Evolutionary conservation across 2,329 filamentous ascomycete species (phyloP), one percentile per base, ranked within the genome.

Genomic region (Fusarium fracticaudum): DNA sequence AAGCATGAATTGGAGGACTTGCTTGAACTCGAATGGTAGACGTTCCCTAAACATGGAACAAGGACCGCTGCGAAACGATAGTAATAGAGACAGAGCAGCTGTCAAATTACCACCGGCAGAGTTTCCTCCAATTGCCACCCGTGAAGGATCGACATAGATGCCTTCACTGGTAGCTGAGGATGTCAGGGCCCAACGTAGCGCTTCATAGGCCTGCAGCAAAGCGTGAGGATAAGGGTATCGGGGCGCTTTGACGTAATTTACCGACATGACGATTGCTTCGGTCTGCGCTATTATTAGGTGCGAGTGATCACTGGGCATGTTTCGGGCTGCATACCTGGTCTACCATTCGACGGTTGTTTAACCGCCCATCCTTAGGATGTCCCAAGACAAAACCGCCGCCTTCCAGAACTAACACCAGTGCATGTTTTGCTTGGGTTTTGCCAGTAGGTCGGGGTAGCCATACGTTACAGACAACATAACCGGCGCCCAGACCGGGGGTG

Each of bases 231-330:
- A 50, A 31, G 20, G 20, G 7, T 31, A 50, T 6, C 7, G 22
- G 0, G 47, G 47, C 14, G 47, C 47, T 31, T 50, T 50, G 14
- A 20, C 29, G 14, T 50, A n/a, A 17, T 50, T 0, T 0, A 31
- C 20, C 1, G 20, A 50, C 3, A 31, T 31, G 5, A 18, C 20
- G 13, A 33, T 50, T n/a, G 29, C 47, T n/a, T 22, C 10, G 0
- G 47, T 50, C 47, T 50, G 0, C 5, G 20, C 6, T 12, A 2
- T 3, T 3, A 0, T 50, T n/a, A n/a, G 29, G 2, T 17, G 4
- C 1, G 20, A 17, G 26, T 4, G 4, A 31, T 12, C 0, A 2
- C 10, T 3, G 4, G 0, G 26, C 5, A 1, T 6, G 4, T 3
- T 6, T 1, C 17, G 8, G 2, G 10, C 1, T 4, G 3, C 26